Percentiles rank a stretch among this genome's conserved stretches.
These are phyloP conservation scores for Chrysosphaeria jannelii DNA, from an alignment of 2,329 filamentous ascomycete genomes.

Conservation along the genomic window DNA sequence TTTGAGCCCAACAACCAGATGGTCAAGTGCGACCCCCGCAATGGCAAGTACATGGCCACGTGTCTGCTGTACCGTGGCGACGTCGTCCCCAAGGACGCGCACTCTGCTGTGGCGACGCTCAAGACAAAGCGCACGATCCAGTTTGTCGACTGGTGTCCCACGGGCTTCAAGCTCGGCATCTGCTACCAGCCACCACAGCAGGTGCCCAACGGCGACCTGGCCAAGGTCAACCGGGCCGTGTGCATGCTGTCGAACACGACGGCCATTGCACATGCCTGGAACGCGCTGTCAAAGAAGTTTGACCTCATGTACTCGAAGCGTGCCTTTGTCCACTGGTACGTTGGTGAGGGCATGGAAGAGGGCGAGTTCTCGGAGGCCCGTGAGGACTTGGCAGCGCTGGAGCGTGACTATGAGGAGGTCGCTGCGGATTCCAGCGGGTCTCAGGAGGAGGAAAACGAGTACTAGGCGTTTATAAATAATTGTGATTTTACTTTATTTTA, in stretches of 20 bases:
- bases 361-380: constrained; percentile 98
- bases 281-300: constrained; percentile 87
- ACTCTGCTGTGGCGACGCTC: constrained; percentile 73
- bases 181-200: constrained; percentile 88
- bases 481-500: too few relatives aligned
- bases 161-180: constrained; percentile 99
- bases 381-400: constrained; percentile 89
- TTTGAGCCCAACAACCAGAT: constrained; percentile 99
- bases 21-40: constrained; percentile 96
- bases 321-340: constrained; percentile 99
- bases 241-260: constrained; percentile 99
- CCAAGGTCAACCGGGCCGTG: constrained; percentile 95
- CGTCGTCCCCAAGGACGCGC: constrained; percentile 86
- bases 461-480: too few relatives aligned
- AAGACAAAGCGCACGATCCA: constrained; percentile 99
- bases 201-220: constrained; percentile 46
- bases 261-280: constrained; percentile 95
- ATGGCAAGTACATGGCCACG: constrained; percentile 99
- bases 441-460: constrained; percentile 75
- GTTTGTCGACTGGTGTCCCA: constrained; percentile 99
- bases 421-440: constrained; percentile 77
- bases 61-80: constrained; percentile 95
- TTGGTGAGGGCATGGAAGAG: constrained; percentile 99
- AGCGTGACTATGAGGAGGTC: constrained; percentile 97
- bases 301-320: constrained; percentile 99